Percentiles rank a stretch among this genome's conserved stretches.
Conservation (phyloP, 352 stramenopile genomes). For the Phytophthora sansomeana region DNA sequence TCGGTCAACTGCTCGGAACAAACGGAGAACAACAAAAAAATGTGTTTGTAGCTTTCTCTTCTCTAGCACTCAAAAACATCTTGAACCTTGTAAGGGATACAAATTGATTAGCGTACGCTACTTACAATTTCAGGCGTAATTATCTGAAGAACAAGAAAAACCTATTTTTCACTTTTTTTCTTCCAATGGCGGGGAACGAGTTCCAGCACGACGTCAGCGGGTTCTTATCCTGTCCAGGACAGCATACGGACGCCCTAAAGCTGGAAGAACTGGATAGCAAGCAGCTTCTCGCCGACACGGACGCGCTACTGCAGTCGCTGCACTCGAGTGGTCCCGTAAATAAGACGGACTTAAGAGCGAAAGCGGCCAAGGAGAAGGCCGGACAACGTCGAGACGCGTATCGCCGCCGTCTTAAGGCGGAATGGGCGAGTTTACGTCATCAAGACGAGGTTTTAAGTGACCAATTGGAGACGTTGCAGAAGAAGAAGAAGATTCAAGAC, state of each 20-base stretch:
- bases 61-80: not conserved
- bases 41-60: not conserved
- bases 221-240: constrained; percentile 12
- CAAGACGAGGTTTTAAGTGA: constrained; percentile 27
- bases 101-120: not conserved
- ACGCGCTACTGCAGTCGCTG: constrained; percentile 21
- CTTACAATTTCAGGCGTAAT: not conserved
- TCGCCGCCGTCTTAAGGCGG: constrained; percentile 36
- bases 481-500: constrained; percentile 11
- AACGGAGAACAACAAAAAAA: too few species aligned
- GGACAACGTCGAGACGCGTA: constrained; percentile 37
- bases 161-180: not conserved
- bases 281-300: constrained; percentile 28
- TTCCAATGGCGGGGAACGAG: constrained; percentile 17
- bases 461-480: constrained; percentile 16
- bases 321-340: not conserved
- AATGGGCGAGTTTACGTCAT: constrained; percentile 34
- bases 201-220: constrained; percentile 4
- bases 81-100: not conserved
- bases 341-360: constrained; percentile 10
- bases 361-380: constrained; percentile 20
- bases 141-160: not conserved
- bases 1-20: too few species aligned
- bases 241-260: not conserved
- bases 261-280: constrained; percentile 30